Evolutionary conservation across 2,329 filamentous ascomycete genomes (phyloP).

Genomic region (Metarhizium guizhouense): DNA sequence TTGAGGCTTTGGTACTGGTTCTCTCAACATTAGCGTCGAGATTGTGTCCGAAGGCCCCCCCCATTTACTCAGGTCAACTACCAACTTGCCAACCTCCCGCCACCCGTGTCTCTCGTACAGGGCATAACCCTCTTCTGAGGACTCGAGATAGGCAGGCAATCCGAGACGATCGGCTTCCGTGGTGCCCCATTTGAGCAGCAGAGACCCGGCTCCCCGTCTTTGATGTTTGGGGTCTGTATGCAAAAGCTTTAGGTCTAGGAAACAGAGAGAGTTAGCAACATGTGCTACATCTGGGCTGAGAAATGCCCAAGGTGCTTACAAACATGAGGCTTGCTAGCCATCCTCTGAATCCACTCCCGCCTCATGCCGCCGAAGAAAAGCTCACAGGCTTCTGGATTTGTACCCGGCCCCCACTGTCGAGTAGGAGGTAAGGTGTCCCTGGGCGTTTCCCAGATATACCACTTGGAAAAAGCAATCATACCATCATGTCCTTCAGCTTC

Average conservation of each 20-base stretch:
- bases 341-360: conserved; percentile 19
- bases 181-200: conserved; percentile 26
- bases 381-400: conserved; percentile 24
- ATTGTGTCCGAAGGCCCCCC: conserved; percentile 13
- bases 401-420: conserved; percentile 17
- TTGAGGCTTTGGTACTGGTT: background rate
- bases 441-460: conserved; percentile 21
- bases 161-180: conserved; percentile 26
- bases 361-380: conserved; percentile 22
- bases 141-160: conserved; percentile 27
- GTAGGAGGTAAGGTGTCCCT: conserved; percentile 15
- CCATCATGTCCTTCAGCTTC: conserved; percentile 16
- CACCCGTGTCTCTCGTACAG: conserved; percentile 29
- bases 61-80: conserved; percentile 20
- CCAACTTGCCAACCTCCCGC: conserved; percentile 17
- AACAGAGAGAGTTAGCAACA: background rate
- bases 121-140: conserved; percentile 20
- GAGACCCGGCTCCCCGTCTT: conserved; percentile 22
- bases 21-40: conserved; percentile 17
- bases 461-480: conserved; percentile 27
- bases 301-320: conserved; percentile 19
- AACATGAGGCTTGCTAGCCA: conserved; percentile 22
- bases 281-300: background rate
- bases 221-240: conserved; percentile 29
- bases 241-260: conserved; percentile 27